These are phyloP conservation scores for Cardiospermum halicacabum DNA, from an alignment of 345 rosid genomes.

Conservation along the genomic window DNA sequence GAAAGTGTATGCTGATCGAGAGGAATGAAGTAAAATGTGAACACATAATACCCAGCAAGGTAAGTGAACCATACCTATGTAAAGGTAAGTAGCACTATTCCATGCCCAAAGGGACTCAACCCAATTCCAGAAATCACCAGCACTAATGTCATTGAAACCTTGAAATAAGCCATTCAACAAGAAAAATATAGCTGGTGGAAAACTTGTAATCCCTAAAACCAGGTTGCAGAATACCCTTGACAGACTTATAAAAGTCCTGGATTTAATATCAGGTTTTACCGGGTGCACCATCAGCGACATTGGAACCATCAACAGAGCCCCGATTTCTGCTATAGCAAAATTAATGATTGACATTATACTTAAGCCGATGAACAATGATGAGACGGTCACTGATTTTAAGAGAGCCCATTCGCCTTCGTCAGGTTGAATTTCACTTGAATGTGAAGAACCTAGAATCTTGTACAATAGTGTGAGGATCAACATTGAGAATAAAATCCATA, in stretches of 20 bases:
- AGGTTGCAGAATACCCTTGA: constrained; percentile 47
- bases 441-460: constrained; percentile 42
- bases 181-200: constrained; percentile 63
- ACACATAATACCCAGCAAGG: constrained; percentile 54
- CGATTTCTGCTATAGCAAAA: constrained; percentile 87
- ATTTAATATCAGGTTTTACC: constrained; percentile 44
- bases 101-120: constrained; percentile 82
- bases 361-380: constrained; percentile 72
- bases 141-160: constrained; percentile 35
- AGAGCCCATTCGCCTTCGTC: constrained; percentile 52
- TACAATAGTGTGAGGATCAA: constrained; percentile 43
- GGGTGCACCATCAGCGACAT: constrained; percentile 72
- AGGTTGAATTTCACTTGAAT: constrained; percentile 21
- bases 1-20: constrained; percentile 11
- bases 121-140: constrained; percentile 85
- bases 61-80: constrained; percentile 73
- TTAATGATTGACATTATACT: constrained; percentile 88
- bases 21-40: constrained; percentile 55
- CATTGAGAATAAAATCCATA: constrained; percentile 58
- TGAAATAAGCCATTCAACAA: constrained; percentile 38
- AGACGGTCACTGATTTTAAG: constrained; percentile 79
- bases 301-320: constrained; percentile 79
- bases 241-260: constrained; percentile 31
- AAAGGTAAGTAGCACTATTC: constrained; percentile 94
- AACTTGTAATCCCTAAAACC: constrained; percentile 39